phyloP scores from a whole-genome alignment of 2,329 filamentous ascomycete species.

The Hymenoscyphus infarciens region DNA sequence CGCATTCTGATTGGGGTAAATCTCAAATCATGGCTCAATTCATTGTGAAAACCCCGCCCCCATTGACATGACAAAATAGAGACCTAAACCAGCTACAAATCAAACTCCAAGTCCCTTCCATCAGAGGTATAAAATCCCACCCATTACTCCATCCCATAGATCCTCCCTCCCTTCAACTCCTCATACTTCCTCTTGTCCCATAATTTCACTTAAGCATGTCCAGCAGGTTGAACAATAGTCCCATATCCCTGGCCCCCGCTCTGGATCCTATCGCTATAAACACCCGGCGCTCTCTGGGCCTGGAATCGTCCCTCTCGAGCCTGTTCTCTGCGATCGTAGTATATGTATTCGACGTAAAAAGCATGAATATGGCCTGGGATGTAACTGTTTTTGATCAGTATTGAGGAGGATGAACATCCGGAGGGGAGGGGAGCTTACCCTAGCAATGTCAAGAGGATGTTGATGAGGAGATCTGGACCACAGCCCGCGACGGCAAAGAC shows the following conservation, averaged over 20 bases:
- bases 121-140: background rate
- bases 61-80: background rate
- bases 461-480: conserved; percentile 41
- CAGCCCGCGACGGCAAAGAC: conserved; percentile 41
- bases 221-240: conserved; percentile 32
- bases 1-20: too few species aligned
- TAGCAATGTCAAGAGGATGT: conserved; percentile 39
- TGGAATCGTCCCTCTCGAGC: conserved; percentile 53
- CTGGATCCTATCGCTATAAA: conserved; percentile 72
- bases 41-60: background rate
- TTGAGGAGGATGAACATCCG: background rate
- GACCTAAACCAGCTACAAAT: background rate
- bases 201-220: background rate
- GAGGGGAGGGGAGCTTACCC: conserved; percentile 34
- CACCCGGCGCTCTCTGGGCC: conserved; percentile 57
- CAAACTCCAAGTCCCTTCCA: background rate
- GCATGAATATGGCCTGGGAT: conserved; percentile 37
- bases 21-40: too few species aligned
- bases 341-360: conserved; percentile 63
- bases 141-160: background rate
- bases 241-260: conserved; percentile 65
- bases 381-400: conserved; percentile 23
- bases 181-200: background rate
- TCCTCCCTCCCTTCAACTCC: background rate
- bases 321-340: conserved; percentile 70